Percentiles rank a stretch among this genome's conserved stretches.
Conservation (phyloP, 2,329 filamentous ascomycete species). For the Leptodontidium sp. region DNA sequence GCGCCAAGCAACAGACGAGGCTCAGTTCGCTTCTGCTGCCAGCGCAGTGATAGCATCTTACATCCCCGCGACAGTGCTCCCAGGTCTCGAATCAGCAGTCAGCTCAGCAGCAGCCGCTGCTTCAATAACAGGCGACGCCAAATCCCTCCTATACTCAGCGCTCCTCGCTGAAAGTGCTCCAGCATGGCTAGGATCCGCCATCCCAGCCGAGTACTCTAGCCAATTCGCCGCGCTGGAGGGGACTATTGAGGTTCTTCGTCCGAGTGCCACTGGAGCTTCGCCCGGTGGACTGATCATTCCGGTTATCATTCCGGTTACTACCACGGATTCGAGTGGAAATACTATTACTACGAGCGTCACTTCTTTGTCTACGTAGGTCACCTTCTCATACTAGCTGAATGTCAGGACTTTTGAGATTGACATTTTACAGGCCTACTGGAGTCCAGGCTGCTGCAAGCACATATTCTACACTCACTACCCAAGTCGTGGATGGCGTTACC, state of each 20-base stretch:
- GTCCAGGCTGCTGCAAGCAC: conserved; percentile 23
- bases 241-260: conserved; percentile 40
- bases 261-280: conserved; percentile 21
- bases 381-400: background rate
- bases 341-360: conserved; percentile 36
- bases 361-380: conserved; percentile 12
- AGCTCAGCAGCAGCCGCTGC: conserved; percentile 43
- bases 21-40: conserved; percentile 42
- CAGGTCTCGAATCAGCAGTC: conserved; percentile 40
- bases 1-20: conserved; percentile 26
- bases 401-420: background rate
- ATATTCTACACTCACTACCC: conserved; percentile 28
- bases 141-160: conserved; percentile 41
- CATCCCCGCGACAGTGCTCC: conserved; percentile 43
- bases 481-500: conserved; percentile 31
- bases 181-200: conserved; percentile 43
- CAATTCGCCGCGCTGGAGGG: conserved; percentile 42
- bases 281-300: conserved; percentile 26
- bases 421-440: conserved; percentile 8
- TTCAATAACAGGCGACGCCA: conserved; percentile 43
- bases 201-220: conserved; percentile 41
- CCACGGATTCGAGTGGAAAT: conserved; percentile 16
- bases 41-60: conserved; percentile 44
- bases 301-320: conserved; percentile 28
- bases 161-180: conserved; percentile 41